phyloP scores from a whole-genome alignment of 169 alveolate species.

The Cryptosporidium sp. region DNA sequence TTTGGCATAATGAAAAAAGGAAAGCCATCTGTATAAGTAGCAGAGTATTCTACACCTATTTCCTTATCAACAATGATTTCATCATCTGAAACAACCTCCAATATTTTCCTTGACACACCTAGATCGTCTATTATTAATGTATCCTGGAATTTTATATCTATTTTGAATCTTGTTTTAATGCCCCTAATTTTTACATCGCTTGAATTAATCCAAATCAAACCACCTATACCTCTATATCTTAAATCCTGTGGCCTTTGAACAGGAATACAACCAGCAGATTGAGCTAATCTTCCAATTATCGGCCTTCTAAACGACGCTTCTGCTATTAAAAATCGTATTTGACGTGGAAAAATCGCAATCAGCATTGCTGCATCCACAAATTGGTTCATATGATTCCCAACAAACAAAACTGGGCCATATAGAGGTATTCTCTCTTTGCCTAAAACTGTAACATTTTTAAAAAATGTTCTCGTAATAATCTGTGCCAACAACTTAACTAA shows the following conservation, averaged over 20 bases:
- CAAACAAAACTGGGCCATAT: conserved; percentile 83
- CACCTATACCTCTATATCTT: conserved; percentile 87
- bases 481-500: conserved; percentile 67
- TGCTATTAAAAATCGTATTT: conserved; percentile 88
- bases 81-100: conserved; percentile 87
- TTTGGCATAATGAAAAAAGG: conserved; percentile 86
- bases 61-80: conserved; percentile 83
- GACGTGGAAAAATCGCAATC: conserved; percentile 89
- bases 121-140: conserved; percentile 80
- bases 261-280: conserved; percentile 89
- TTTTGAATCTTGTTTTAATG: conserved; percentile 84
- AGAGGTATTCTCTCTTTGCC: conserved; percentile 91
- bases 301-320: conserved; percentile 83
- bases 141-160: conserved; percentile 89
- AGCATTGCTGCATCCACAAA: conserved; percentile 88
- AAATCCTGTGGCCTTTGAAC: conserved; percentile 90
- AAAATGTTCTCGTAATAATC: conserved; percentile 78
- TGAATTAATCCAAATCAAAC: conserved; percentile 80
- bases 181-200: conserved; percentile 82
- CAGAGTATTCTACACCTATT: conserved; percentile 75
- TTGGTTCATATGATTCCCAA: conserved; percentile 92
- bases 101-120: conserved; percentile 82
- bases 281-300: conserved; percentile 88
- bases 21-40: conserved; percentile 60
- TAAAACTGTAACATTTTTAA: conserved; percentile 86